phyloP scores from a whole-genome alignment of 768 basidiomycete genomes.

The Pleurotus cornucopiae region DNA sequence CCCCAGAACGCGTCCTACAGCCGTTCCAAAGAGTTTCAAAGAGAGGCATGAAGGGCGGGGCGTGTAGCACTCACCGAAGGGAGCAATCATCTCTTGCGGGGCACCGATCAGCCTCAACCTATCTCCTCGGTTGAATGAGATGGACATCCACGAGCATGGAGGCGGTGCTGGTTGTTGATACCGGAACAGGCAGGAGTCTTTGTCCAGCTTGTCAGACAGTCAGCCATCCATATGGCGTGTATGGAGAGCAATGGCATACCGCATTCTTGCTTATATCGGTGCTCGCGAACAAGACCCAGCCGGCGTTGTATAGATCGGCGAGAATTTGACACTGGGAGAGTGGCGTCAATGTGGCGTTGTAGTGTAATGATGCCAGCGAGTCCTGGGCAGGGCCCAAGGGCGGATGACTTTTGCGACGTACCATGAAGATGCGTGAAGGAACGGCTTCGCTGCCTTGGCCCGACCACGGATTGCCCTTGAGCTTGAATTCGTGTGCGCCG shows the following conservation, averaged over 20 bases:
- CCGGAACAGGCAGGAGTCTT: neutral
- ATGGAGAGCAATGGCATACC: no score
- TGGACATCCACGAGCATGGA: neutral
- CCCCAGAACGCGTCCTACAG: no score
- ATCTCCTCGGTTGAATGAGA: neutral
- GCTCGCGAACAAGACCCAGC: neutral
- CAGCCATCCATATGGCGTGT: no score
- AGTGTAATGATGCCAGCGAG: no score
- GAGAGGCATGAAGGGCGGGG: no score
- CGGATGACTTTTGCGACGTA: neutral
- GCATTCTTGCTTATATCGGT: slow-evolving; percentile 5
- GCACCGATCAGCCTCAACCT: neutral
- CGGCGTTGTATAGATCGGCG: neutral
- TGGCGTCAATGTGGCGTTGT: neutral
- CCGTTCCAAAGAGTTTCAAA: no score
- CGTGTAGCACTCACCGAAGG: neutral
- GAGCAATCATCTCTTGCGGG: neutral
- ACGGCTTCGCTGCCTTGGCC: slow-evolving; percentile 5
- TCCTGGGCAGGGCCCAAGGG: no score
- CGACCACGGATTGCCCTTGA: slow-evolving; percentile 6
- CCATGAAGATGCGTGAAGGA: slow-evolving; percentile 7
- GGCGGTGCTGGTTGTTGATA: neutral
- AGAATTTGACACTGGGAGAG: neutral
- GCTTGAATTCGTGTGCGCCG: slow-evolving; percentile 8
- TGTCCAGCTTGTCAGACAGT: neutral